phyloP scores from a whole-genome alignment of 192 early-diverging fungal species.

The Coemansia furcata region DNA sequence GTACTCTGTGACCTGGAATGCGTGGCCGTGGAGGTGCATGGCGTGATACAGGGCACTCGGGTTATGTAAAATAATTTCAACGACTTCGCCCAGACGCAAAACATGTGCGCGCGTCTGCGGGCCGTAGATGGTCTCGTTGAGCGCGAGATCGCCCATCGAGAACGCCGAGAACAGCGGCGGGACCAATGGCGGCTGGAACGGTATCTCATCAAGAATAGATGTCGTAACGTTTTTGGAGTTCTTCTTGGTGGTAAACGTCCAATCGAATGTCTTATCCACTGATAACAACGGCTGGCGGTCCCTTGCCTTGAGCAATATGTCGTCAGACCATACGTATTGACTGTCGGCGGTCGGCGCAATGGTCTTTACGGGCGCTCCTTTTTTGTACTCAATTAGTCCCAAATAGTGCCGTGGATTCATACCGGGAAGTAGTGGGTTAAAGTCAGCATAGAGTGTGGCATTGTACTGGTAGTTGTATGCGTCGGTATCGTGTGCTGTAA shows the following conservation, averaged over 20 bases:
- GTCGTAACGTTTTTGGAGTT: background rate
- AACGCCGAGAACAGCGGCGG: background rate
- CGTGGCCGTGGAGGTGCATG: constrained; percentile 79
- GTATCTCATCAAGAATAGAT: background rate
- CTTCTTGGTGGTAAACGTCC: background rate
- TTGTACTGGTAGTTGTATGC: constrained; percentile 24
- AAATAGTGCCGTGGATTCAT: constrained; percentile 40
- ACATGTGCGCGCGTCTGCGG: constrained; percentile 50
- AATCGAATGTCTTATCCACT: background rate
- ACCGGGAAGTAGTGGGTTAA: constrained; percentile 55
- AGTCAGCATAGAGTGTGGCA: constrained; percentile 62
- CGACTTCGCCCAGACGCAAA: constrained; percentile 41
- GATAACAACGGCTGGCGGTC: constrained; percentile 8
- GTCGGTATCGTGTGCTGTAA: too few species aligned
- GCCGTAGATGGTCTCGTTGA: constrained; percentile 48
- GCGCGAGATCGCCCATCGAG: background rate
- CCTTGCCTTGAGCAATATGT: constrained; percentile 6
- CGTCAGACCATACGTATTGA: constrained; percentile 10
- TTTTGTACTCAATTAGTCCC: constrained; percentile 10
- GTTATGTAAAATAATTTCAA: constrained; percentile 60
- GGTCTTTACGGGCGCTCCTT: background rate
- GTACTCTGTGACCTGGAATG: constrained; percentile 69
- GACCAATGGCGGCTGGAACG: background rate
- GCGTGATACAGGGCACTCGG: constrained; percentile 71
- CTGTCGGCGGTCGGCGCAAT: background rate